Conservation (phyloP, 2,329 filamentous ascomycete species). For the Hymenotorrendiella dingleyae region DNA sequence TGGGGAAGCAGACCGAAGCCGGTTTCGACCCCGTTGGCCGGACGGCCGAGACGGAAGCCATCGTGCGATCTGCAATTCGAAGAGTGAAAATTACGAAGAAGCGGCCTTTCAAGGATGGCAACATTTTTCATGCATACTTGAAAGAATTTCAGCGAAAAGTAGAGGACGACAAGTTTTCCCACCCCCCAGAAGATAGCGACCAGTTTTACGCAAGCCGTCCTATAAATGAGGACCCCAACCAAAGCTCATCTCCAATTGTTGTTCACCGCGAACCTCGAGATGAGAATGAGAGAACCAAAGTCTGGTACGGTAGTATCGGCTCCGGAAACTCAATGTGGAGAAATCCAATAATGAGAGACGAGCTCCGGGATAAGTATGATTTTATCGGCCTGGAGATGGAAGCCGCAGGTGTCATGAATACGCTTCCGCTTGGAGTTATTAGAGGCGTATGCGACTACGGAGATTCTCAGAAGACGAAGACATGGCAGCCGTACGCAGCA, state of each 20-base stretch:
- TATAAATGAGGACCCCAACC: neutral
- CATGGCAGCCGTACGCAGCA: constrained; percentile 11
- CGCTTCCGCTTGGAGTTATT: constrained; percentile 9
- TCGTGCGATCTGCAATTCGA: neutral
- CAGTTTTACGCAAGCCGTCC: neutral
- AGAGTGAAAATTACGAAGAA: neutral
- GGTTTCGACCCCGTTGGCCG: neutral
- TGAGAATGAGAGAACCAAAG: neutral
- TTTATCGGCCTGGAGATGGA: constrained; percentile 14
- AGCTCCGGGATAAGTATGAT: neutral
- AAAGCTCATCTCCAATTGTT: no score
- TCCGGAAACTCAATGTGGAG: constrained; percentile 11
- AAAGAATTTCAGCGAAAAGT: neutral
- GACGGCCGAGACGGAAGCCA: neutral
- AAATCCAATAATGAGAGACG: neutral
- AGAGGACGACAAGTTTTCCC: neutral
- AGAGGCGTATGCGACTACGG: constrained; percentile 16
- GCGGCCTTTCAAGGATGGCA: neutral
- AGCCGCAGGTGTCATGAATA: constrained; percentile 7
- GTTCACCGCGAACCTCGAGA: neutral
- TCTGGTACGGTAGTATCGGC: constrained; percentile 11
- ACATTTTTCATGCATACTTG: neutral
- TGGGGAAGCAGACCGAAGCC: neutral
- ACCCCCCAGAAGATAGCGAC: neutral
- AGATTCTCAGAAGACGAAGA: constrained; percentile 10